A percentile compares a stretch with the other conserved stretches of the same genome.
Evolutionary conservation across 371 early-diverging fungal genomes (phyloP).

Genomic region (Smittium mucronatum): DNA sequence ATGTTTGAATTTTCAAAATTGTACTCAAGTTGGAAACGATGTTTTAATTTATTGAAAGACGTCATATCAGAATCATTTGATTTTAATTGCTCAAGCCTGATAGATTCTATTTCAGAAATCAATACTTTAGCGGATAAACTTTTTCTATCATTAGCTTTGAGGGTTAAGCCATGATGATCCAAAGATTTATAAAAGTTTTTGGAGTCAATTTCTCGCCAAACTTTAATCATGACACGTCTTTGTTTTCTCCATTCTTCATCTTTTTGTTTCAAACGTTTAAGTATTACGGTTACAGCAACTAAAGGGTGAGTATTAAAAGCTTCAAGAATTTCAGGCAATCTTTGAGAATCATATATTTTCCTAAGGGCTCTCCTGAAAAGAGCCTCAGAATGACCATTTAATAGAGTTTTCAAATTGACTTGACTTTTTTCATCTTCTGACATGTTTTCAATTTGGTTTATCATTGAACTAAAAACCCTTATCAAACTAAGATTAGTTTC

Average conservation of each 20-base stretch:
- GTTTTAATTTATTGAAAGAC: conserved; percentile 21
- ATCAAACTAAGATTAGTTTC: conserved; percentile 88
- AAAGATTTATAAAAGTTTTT: conserved; percentile 94
- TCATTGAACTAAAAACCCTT: conserved; percentile 78
- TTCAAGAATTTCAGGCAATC: conserved; percentile 83
- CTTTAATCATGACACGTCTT: conserved; percentile 80
- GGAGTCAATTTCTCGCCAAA: conserved; percentile 89
- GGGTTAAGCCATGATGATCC: conserved; percentile 84
- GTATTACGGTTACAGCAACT: conserved; percentile 86
- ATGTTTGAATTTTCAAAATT: conserved; percentile 22
- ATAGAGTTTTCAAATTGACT: conserved; percentile 55
- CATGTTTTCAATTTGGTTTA: conserved; percentile 62
- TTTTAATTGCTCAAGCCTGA: conserved; percentile 42
- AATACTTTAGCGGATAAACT: conserved; percentile 63
- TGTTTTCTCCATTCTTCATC: conserved; percentile 90
- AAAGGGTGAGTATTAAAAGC: conserved; percentile 85
- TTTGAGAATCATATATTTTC: conserved; percentile 77
- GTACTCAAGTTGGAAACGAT: conserved; percentile 34
- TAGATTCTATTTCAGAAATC: conserved; percentile 67
- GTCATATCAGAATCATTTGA: conserved; percentile 9
- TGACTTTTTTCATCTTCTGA: conserved; percentile 57
- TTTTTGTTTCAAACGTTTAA: conserved; percentile 92
- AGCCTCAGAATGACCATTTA: conserved; percentile 70
- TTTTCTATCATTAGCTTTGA: conserved; percentile 82
- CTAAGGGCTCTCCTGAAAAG: conserved; percentile 83